Base-by-base conservation (phyloP, 495 filamentous ascomycete genomes). In the Daldinia caldariorum region DNA sequence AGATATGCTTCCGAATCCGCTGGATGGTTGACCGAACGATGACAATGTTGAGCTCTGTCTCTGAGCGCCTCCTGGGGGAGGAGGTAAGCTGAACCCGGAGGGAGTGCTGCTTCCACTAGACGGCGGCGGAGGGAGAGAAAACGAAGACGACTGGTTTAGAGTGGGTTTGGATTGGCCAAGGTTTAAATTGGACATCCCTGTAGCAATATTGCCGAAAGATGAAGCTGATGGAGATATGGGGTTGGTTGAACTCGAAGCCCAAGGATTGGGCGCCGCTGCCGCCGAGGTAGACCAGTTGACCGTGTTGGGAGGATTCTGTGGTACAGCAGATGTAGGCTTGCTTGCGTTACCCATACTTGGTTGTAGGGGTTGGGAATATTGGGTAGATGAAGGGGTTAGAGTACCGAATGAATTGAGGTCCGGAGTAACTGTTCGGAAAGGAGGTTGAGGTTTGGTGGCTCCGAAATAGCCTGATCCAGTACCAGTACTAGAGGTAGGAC, bases 401-500 rank as follows among this genome's bases (percentile, higher is more conserved):
- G 82, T 61, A 35, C 79, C 77, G 50, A 88, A 83, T 29, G 72
- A 71, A 4, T 79, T 71, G 6, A 88, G 79, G 61, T 88, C 87
- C 0, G 87, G 86, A 0, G 86, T 88, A 18, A 88, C 83, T 0
- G 85, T 86, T 57, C 87, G 70, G 75, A 85, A 86, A 1, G 80
- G 74, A 29, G 80, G 75, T 43, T 84, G 83, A 26, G 79, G 73
- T 62, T 79, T 77, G 35, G 82, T 73, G 29, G 78, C 70, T 8
- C 71, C 76, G 60, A 80, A 78, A 31, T 74, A 74, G 38, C 67
- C 59, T 22, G 65, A 61, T 12, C 64, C 58, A 20, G 71, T 54
- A 7, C 51, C 65, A n/a, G 73, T 63, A 18, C 73, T 66, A 6
- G 74, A 62, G 8, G 76, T 64, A 16, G 81, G 77, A 22, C 77